Percentiles rank a stretch among this genome's conserved stretches.
phyloP scores from a whole-genome alignment of 202 grass and related monocot species.

The Sporobolus alterniflorus region DNA sequence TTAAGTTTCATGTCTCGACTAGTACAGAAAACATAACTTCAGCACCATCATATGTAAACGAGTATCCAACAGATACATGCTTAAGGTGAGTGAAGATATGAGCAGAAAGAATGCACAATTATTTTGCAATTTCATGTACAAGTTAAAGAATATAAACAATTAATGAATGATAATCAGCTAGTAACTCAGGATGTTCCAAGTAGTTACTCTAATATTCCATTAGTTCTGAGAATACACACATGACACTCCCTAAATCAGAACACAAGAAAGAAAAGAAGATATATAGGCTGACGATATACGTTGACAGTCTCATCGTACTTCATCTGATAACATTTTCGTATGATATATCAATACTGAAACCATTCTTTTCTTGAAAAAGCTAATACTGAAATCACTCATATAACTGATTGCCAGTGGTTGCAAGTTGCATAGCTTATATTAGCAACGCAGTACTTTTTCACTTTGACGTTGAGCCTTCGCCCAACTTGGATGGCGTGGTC shows the following conservation, averaged over 20 bases:
- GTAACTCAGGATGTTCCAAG: conserved; percentile 21
- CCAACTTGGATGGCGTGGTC: conserved; percentile 58
- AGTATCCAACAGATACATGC: neutral
- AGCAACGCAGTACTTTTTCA: conserved; percentile 28
- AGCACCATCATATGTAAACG: neutral
- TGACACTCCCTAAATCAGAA: conserved; percentile 19
- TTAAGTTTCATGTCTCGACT: neutral
- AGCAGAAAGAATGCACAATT: conserved; percentile 7
- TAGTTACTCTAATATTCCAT: conserved; percentile 47
- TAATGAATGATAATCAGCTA: conserved; percentile 25
- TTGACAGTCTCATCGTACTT: conserved; percentile 34
- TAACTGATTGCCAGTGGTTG: conserved; percentile 28
- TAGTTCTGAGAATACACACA: conserved; percentile 53
- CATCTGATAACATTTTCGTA: conserved; percentile 28
- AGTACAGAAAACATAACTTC: neutral
- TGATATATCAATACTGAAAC: conserved; percentile 14
- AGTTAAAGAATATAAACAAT: conserved; percentile 43
- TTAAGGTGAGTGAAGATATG: neutral
- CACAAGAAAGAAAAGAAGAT: conserved; percentile 8
- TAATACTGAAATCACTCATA: conserved; percentile 29
- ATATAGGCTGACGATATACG: conserved; percentile 31
- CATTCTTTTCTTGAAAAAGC: neutral
- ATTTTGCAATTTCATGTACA: conserved; percentile 12
- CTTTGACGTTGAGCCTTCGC: conserved; percentile 43
- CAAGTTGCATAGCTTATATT: conserved; percentile 29